Base-by-base conservation (phyloP, 1,139 yeast genomes). In the Sugiyamaella neomexicana region DNA sequence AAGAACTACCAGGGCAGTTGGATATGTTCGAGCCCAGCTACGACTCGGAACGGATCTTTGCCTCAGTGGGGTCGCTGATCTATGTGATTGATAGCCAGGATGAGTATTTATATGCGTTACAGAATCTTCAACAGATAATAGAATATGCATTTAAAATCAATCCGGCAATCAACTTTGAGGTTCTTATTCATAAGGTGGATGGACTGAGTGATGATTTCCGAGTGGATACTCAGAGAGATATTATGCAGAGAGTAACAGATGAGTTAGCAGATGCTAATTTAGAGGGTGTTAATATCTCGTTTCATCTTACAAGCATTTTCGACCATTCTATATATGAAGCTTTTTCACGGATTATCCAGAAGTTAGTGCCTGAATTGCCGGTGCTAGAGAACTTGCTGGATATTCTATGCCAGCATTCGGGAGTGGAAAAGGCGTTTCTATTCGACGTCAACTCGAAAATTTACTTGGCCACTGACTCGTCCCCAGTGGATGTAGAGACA, bases 281-380 rank as follows among this genome's bases (percentile, higher is more conserved):
- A 43, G 96, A 89, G 66, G 95, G 95, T 16, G 96, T 90, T 15
- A 95, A 89, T 66, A 88, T 93, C 5, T 84, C 95, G 2, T 93
- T 91, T 71, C 93, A 93, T 68, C 75, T 90, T 63, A 93, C 99
- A 0, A 86, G 96, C 1, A 93, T 93, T 43, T 93, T 91, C 69
- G 98, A 93, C 70, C 97, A 91, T 69, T 88, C 97, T 16, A 89
- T 93, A 53, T 90, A 91, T 68, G 99, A 93, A 69, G 97, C 98
- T 1, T 89, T 93, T 65, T 87, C 96, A 16, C 79, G 97, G 63
- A 90, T 93, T 47, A 91, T 91, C 5, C 98, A 93, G 66, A 89
- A 91, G 65, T 77, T 93, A 54, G 86, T 93, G 34, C 89, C 91
- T 5, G 98, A 93, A 65, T 76, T 91, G 53, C 95, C 97, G 1